Base-by-base conservation (phyloP, 1,284 basidiomycete species). In the Neotropicomus parvogracilis region DNA sequence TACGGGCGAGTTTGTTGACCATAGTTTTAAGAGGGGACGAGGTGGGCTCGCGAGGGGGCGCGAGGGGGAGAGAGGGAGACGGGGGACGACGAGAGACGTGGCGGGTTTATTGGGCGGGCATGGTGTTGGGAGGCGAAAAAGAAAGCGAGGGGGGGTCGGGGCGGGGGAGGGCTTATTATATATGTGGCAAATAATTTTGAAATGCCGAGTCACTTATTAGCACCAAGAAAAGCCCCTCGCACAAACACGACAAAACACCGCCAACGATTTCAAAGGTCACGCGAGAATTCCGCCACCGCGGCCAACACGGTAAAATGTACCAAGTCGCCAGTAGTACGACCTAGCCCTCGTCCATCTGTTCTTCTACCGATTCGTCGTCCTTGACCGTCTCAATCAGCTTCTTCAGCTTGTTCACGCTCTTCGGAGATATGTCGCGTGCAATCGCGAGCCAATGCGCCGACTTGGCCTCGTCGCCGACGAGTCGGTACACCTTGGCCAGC, bases 401-500 rank as follows among this genome's bases (percentile, higher is more conserved):
- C 68, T 84, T 82, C 52, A 89, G 81, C 74, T 89, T 89, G 56
- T 78, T 80, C 50, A 81, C 65, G 63, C 81, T 87, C 70, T 88
- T 88, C 43, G 86, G 86, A 32, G 85, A 81, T 50, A 88, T 81
- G 66, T 97, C 94, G 54, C 91, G 83, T 58, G 92, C 94, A 38
- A 85, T 77, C 24, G 91, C 90, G 53, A 97, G 83, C 69, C 86
- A 79, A 52, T 87, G 81, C 47, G 90, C 86, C 38, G 88, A 83
- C 66, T 87, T 85, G n/a, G 80, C 75, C 55, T 81, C 81, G 65
- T 90, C 75, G 21, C 89, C 90, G 46, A 86, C 70, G 54, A 89
- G 75, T 40, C 90, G 80, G 65, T 94, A 95, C 53, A 87, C 86
- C 70, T 88, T 90, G 28, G 91, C 94, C n/a, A 97, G 80, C 67